phyloP scores from a whole-genome alignment of 2,329 filamentous ascomycete genomes.

The Penicillium hesseltinei region DNA sequence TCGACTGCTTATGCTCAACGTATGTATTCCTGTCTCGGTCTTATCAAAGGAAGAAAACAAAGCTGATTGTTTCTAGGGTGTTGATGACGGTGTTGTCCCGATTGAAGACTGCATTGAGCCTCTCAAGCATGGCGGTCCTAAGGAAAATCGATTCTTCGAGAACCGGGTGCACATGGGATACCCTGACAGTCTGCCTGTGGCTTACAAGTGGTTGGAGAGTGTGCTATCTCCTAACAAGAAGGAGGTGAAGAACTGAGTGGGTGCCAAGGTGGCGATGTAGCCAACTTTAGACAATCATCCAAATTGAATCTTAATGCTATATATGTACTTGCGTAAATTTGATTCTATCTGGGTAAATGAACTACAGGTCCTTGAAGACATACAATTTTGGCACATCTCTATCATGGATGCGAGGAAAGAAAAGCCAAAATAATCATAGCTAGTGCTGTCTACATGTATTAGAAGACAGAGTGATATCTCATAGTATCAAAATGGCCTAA shows the following conservation, averaged over 20 bases:
- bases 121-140: constrained; percentile 63
- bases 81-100: constrained; percentile 63
- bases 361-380: too few species aligned
- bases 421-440: background rate
- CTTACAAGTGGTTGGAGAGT: constrained; percentile 41
- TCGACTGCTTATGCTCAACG: constrained; percentile 61
- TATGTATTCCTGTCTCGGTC: constrained; percentile 29
- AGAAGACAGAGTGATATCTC: background rate
- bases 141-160: constrained; percentile 63
- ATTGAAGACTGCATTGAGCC: constrained; percentile 66
- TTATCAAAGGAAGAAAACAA: background rate
- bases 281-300: background rate
- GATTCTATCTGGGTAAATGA: background rate
- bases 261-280: background rate
- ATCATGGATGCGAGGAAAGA: background rate
- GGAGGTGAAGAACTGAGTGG: constrained; percentile 26
- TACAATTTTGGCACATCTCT: background rate
- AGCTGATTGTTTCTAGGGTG: constrained; percentile 47
- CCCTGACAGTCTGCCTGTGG: constrained; percentile 46
- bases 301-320: background rate
- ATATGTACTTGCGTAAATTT: background rate
- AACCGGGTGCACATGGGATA: constrained; percentile 67
- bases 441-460: background rate
- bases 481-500: background rate
- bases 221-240: constrained; percentile 19